Conservation (phyloP, 2,329 filamentous ascomycete genomes). For the Calycina herbarum region DNA sequence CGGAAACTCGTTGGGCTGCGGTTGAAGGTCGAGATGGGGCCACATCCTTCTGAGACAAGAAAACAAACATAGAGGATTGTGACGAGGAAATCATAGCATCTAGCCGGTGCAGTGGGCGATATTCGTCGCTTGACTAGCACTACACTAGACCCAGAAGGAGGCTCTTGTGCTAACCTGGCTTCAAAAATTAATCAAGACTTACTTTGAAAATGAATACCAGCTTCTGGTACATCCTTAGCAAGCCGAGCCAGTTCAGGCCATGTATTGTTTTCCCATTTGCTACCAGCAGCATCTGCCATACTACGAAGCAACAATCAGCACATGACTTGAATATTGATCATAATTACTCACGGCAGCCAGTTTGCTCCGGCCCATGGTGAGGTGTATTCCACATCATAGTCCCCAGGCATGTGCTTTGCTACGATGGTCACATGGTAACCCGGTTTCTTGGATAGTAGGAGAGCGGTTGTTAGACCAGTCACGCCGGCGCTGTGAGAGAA, state of each 20-base stretch:
- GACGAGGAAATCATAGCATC: too few species aligned
- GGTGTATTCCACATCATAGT: slow-evolving; percentile 85
- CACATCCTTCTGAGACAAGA: too few species aligned
- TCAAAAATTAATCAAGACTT: slow-evolving; percentile 16
- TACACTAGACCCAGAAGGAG: too few species aligned
- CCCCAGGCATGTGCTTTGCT: slow-evolving; percentile 87
- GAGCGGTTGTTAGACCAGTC: slow-evolving; percentile 63
- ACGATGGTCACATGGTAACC: slow-evolving; percentile 64
- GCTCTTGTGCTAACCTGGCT: too few species aligned
- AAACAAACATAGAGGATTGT: too few species aligned
- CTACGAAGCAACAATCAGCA: slow-evolving; percentile 7
- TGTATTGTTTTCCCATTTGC: slow-evolving; percentile 44
- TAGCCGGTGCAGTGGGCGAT: too few species aligned
- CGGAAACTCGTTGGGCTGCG: too few species aligned
- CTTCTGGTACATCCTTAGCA: slow-evolving; percentile 53
- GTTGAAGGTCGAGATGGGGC: too few species aligned
- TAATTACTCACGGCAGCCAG: slow-evolving; percentile 34
- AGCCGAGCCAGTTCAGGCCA: slow-evolving; percentile 33
- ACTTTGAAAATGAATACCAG: slow-evolving; percentile 77
- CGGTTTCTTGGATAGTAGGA: slow-evolving; percentile 56
- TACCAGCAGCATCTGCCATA: slow-evolving; percentile 40
- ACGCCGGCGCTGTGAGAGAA: slow-evolving; percentile 58
- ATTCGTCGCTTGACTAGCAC: not conserved
- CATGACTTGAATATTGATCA: not conserved
- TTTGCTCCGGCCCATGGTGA: slow-evolving; percentile 89